Conservation (phyloP, 2,329 filamentous ascomycete species). For the Trichoderma gracile region DNA sequence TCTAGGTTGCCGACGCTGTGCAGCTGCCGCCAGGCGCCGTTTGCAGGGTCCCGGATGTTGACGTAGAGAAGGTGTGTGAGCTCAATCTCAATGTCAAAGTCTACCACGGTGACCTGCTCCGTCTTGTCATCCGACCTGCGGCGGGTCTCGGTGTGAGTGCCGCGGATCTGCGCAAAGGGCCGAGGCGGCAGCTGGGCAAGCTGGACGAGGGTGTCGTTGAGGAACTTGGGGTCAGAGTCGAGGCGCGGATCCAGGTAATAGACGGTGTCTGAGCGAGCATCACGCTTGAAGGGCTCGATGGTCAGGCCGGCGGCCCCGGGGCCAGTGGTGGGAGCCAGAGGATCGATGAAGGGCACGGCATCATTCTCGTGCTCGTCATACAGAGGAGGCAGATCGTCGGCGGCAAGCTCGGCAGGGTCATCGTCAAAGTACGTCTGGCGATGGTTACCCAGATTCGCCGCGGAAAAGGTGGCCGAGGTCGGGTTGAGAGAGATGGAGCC, state of each 20-base stretch:
- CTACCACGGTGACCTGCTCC: slow-evolving; percentile 52
- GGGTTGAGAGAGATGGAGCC: slow-evolving; percentile 35
- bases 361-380: slow-evolving; percentile 44
- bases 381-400: slow-evolving; percentile 49
- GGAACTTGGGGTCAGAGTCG: slow-evolving; percentile 45
- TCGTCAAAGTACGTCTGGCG: slow-evolving; percentile 40
- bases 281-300: slow-evolving; percentile 36
- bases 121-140: slow-evolving; percentile 36
- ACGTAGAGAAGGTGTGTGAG: slow-evolving; percentile 59
- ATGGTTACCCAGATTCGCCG: slow-evolving; percentile 14
- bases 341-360: slow-evolving; percentile 29
- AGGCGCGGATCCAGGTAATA: slow-evolving; percentile 50
- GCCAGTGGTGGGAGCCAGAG: slow-evolving; percentile 34
- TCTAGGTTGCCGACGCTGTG: slow-evolving; percentile 58
- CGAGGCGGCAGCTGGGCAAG: slow-evolving; percentile 54
- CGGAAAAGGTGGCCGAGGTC: slow-evolving; percentile 27
- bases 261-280: slow-evolving; percentile 39
- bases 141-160: slow-evolving; percentile 51
- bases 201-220: slow-evolving; percentile 47
- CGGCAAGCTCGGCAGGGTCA: slow-evolving; percentile 39
- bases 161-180: slow-evolving; percentile 54
- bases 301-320: slow-evolving; percentile 30
- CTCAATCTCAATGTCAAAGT: slow-evolving; percentile 62
- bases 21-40: slow-evolving; percentile 46
- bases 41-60: slow-evolving; percentile 41